These are phyloP conservation scores for Ogataea populi-albae DNA, from an alignment of 805 yeast species.

Conservation along the genomic window DNA sequence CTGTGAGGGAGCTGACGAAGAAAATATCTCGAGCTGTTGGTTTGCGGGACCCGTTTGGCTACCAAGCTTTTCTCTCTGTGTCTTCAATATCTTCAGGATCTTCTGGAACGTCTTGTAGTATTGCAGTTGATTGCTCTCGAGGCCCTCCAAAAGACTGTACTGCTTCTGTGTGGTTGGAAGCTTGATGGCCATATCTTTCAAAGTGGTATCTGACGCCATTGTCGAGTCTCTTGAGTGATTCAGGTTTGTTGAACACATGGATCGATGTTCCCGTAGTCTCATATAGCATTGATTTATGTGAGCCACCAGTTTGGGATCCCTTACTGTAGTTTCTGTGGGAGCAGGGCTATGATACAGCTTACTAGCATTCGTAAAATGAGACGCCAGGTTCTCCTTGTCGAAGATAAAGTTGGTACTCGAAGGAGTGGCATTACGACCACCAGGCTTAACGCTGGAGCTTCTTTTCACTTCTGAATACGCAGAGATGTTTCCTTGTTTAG, in stretches of 20 bases:
- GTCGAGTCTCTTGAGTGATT: slow-evolving; percentile 34
- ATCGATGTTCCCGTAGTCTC: slow-evolving; percentile 40
- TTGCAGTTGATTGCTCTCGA: slow-evolving; percentile 30
- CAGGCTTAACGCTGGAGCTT: too few relatives aligned
- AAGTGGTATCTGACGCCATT: slow-evolving; percentile 37
- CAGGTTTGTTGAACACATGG: slow-evolving; percentile 40
- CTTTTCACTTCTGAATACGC: too few relatives aligned
- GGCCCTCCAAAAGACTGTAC: slow-evolving; percentile 39
- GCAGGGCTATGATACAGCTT: slow-evolving; percentile 8
- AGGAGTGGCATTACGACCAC: too few relatives aligned
- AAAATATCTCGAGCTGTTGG: slow-evolving; percentile 13
- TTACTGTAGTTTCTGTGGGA: slow-evolving; percentile 4
- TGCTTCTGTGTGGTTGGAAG: slow-evolving; percentile 52
- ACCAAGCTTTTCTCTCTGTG: slow-evolving; percentile 13
- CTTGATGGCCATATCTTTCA: slow-evolving; percentile 53
- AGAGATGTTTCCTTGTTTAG: background rate
- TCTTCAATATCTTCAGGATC: slow-evolving; percentile 23
- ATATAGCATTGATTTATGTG: slow-evolving; percentile 31
- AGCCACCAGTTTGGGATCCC: slow-evolving; percentile 23
- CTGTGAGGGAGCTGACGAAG: slow-evolving; percentile 20
- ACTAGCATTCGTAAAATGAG: slow-evolving; percentile 20
- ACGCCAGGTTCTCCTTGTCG: slow-evolving; percentile 23
- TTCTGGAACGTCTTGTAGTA: slow-evolving; percentile 26
- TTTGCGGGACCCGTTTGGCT: slow-evolving; percentile 3
- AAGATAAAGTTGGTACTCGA: too few relatives aligned